Conservation (phyloP, 306 rosid genomes). For the Comarum palustre region DNA sequence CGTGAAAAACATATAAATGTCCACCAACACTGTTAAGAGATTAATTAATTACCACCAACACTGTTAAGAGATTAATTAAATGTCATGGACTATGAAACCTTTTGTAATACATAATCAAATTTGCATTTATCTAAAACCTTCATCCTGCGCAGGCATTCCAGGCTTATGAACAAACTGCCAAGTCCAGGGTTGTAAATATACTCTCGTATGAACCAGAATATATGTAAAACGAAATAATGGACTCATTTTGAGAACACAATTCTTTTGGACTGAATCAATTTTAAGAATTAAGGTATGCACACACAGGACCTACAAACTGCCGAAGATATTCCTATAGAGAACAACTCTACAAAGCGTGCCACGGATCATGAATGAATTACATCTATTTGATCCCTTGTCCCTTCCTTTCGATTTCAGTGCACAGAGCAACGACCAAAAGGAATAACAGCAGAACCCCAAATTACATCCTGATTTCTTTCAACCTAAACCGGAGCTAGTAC, state of each 20-base stretch:
- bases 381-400: conserved; percentile 38
- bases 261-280: conserved; percentile 17
- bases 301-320: conserved; percentile 48
- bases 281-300: conserved; percentile 52
- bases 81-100: too few species aligned
- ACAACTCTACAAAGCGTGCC: conserved; percentile 28
- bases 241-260: neutral
- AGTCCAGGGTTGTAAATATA: neutral
- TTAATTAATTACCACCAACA: too few species aligned
- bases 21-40: too few species aligned
- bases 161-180: neutral
- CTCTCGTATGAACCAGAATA: neutral
- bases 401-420: conserved; percentile 34
- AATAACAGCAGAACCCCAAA: conserved; percentile 24
- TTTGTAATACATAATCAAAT: neutral
- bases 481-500: conserved; percentile 89
- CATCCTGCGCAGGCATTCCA: neutral
- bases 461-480: conserved; percentile 38
- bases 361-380: conserved; percentile 27
- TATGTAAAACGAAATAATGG: neutral
- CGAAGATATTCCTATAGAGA: conserved; percentile 11
- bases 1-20: too few species aligned
- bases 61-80: too few species aligned
- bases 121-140: neutral
- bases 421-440: conserved; percentile 43